A percentile compares a stretch with the other conserved stretches of the same genome.
Evolutionary conservation across 2,329 filamentous ascomycete genomes (phyloP).

Genomic region (Curvularia sp.): DNA sequence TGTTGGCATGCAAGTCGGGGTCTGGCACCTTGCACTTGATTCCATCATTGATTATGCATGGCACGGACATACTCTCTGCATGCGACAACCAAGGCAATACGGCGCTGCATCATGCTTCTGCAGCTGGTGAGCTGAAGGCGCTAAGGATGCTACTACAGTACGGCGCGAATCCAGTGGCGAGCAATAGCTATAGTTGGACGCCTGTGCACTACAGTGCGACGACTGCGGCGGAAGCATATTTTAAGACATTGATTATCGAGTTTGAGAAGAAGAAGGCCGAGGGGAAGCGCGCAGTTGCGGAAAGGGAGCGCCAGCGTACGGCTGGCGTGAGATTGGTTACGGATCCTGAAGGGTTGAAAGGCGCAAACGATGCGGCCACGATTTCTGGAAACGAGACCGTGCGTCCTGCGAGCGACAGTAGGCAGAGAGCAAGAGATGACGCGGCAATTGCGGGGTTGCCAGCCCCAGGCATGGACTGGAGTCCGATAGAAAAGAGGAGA

Average conservation of each 20-base stretch:
- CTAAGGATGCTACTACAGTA: slow-evolving; percentile 78
- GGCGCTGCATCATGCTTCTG: slow-evolving; percentile 83
- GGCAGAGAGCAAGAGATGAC: slow-evolving; percentile 43
- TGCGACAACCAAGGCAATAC: slow-evolving; percentile 80
- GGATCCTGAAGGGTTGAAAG: slow-evolving; percentile 7
- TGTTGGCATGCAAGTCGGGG: slow-evolving; percentile 48
- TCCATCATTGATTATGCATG: slow-evolving; percentile 44
- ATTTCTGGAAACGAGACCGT: slow-evolving; percentile 7
- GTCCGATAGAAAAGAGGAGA: slow-evolving; percentile 47
- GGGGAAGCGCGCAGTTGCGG: slow-evolving; percentile 42
- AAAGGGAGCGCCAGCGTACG: slow-evolving; percentile 41
- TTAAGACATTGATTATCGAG: slow-evolving; percentile 77
- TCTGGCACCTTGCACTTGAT: slow-evolving; percentile 55
- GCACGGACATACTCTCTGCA: slow-evolving; percentile 39
- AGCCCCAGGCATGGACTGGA: slow-evolving; percentile 48
- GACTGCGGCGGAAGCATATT: slow-evolving; percentile 83
- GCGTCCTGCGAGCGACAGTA: slow-evolving; percentile 13
- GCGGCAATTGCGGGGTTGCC: slow-evolving; percentile 41
- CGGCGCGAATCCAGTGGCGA: slow-evolving; percentile 74
- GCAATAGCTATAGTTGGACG: slow-evolving; percentile 81
- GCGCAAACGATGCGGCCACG: background rate
- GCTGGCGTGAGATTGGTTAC: slow-evolving; percentile 33
- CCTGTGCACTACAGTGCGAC: slow-evolving; percentile 83
- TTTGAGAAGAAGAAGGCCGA: slow-evolving; percentile 67
- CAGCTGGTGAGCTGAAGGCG: slow-evolving; percentile 79